Evolutionary conservation across 495 filamentous ascomycete species (phyloP).

Genomic region (Mytilinidion resinicola): DNA sequence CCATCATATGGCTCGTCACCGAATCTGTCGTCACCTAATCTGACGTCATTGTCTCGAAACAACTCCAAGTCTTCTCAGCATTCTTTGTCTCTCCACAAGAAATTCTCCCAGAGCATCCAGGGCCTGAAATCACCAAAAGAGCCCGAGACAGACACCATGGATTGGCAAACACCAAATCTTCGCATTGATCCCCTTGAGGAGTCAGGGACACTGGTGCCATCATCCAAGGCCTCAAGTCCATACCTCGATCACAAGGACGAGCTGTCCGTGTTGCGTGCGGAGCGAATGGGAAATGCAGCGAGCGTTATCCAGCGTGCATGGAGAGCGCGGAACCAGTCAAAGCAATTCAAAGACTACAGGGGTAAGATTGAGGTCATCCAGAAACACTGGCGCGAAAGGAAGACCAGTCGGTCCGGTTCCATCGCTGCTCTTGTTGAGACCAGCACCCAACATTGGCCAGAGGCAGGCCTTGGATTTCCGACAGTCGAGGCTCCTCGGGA

Average conservation of each 20-base stretch:
- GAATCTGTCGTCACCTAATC: slow-evolving; percentile 10
- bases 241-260: slow-evolving; percentile 2
- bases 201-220: slow-evolving; percentile 5
- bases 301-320: slow-evolving; percentile 26
- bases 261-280: not conserved
- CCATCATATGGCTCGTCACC: not conserved
- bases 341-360: slow-evolving; percentile 29
- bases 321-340: slow-evolving; percentile 11
- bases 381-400: slow-evolving; percentile 29
- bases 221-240: slow-evolving; percentile 3
- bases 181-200: slow-evolving; percentile 10
- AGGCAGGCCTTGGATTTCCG: slow-evolving; percentile 10
- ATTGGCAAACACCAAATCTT: slow-evolving; percentile 8
- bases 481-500: slow-evolving; percentile 1
- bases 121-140: slow-evolving; percentile 15
- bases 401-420: slow-evolving; percentile 9
- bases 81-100: slow-evolving; percentile 16
- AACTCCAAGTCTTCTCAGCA: slow-evolving; percentile 17
- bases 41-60: slow-evolving; percentile 13
- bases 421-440: slow-evolving; percentile 15
- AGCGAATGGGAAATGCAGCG: slow-evolving; percentile 19
- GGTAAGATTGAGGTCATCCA: slow-evolving; percentile 34
- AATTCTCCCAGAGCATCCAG: slow-evolving; percentile 15
- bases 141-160: slow-evolving; percentile 6
- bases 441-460: slow-evolving; percentile 10